Base-by-base conservation (phyloP, 768 basidiomycete species). In the Psilocybe subaeruginosa region DNA sequence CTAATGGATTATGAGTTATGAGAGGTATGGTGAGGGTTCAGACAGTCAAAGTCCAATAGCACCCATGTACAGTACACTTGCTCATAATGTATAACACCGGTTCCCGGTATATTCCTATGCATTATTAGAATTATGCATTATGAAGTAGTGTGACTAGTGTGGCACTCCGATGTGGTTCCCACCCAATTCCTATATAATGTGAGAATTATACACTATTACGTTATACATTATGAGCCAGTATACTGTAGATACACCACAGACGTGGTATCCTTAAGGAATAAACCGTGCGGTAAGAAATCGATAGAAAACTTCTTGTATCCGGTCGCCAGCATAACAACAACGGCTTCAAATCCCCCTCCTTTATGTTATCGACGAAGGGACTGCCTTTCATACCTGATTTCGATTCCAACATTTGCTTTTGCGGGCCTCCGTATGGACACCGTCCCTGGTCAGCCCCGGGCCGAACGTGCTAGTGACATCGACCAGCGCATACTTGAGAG, bases 221-320 rank as follows among this genome's bases (percentile, higher is more conserved):
- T 23, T 23, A 23, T 23, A 23, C 23, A 23, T 23, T 23, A 23
- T 23, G 23, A 23, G 23, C 23, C 23, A 23, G 23, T 23, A 23
- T 23, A 23, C 23, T 23, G 23, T 23, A 23, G n/a, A 37, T 2
- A 41, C 49, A 8, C 19, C 5, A n/a, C 41, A n/a, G n/a, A 78
- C 81, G 59, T 82, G 74, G 55, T 83, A 82, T 4, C 74, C 77
- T 81, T 78, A 0, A 83, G 83, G 70, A 85, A 85, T 43, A 85
- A 68, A 2, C 81, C 78, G 1, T 77, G 61, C 5, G 78, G 75
- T 58, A 85, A 67, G 68, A 86, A 85, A 45, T 75, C 73, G 17
- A 84, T 58, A 5, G 68, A 65, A 0, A 83, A 83, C 53, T 77
- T 75, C 66, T 82, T 71, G 67, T 80, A 85, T 3, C 84, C 84